Evolutionary conservation across 768 basidiomycete genomes (phyloP), one percentile per base, ranked within the genome.

Genomic region (Stropharia rugosoannulata): DNA sequence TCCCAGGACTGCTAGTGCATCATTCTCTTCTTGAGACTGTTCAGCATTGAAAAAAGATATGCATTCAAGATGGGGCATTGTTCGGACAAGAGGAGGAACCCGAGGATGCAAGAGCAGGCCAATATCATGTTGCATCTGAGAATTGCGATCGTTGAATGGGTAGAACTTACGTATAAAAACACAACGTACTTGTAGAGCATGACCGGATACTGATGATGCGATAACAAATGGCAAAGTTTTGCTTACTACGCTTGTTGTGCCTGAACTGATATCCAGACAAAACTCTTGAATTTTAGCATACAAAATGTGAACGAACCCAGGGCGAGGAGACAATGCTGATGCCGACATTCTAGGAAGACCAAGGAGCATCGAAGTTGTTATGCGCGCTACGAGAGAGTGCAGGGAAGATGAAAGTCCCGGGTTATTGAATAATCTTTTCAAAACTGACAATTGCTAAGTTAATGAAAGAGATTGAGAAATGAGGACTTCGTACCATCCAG

Each of bases 71-170:
- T 80, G 75, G 13, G 90, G 89, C 54, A 89, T 68, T 3, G 86
- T 77, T 43, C 87, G 83, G 51, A 91, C 75, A 11, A 90, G 70
- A 7, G 91, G 88, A 8, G 93, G 93, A 4, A 89, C 76, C 18
- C 90, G 86, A 44, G 92, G 91, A 62, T 94, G 93, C 10, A 95
- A 65, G 19, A 93, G 70, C 25, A 86, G 66, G 55, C 90, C 89
- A 45, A 89, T 64, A 36, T 71, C 71, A 18, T 64, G 71, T 57
- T 77, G 70, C 7, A 63, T 64, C 62, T 68, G 58, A 51, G 27
- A 50, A 18, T 16, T 15, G 18, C 37, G 18, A 43, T 32, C 13
- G 6, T 5, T 13, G 15, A 29, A 29, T 3, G 45, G 9, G 15
- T 13, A 27, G 2, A 19, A 32, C 19, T 13, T 4, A 45, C 18